Evolutionary conservation across 2,329 filamentous ascomycete genomes (phyloP), one percentile per base, ranked within the genome.

Genomic region (Trichoderma asperellum): DNA sequence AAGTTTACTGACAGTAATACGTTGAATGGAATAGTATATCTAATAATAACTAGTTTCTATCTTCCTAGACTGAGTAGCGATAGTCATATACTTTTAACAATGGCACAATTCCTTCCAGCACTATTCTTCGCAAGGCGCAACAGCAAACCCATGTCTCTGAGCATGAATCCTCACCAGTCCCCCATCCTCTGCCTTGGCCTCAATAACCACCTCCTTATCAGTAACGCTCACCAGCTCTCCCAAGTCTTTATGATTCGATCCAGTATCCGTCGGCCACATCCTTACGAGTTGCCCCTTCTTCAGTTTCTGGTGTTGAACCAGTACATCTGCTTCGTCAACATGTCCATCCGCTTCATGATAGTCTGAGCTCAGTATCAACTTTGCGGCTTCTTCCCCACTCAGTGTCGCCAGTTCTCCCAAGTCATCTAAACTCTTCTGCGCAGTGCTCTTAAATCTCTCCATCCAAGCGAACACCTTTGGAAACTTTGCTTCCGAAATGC

Each of bases 401-500:
- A 91, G 72, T 0, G 75, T 81, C 37, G 76, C 76, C 2, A 82
- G 77, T 70, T 82, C 81, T 1, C 73, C 75, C 5, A 60, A 27
- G 8, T 67, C 66, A 68, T 74, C 74, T 35, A 80, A 82, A 0
- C 84, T 83, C 10, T 77, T 76, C 4, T 80, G 78, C 1, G 87
- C 74, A 4, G 81, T 81, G 21, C 74, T 74, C 67, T 84, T 79
- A 77, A 92, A 92, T 18, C 90, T 83, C 43, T 80, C 76, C 27
- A 91, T 82, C 88, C 89, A 92, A 1, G 85, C 84, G 74, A 86
- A 90, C 0, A 88, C 85, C 70, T 81, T 84, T 0, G 90, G 90
- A 73, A 86, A 91, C 27, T 79, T 79, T 34, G 77, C 76, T n/a
- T 80, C 75, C 2, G 84, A 85, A 71, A 92, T 83, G 6, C 83